These are phyloP conservation scores for Ceratobasidium sp. DNA, from an alignment of 1,284 basidiomycete species.

Conservation along the genomic window DNA sequence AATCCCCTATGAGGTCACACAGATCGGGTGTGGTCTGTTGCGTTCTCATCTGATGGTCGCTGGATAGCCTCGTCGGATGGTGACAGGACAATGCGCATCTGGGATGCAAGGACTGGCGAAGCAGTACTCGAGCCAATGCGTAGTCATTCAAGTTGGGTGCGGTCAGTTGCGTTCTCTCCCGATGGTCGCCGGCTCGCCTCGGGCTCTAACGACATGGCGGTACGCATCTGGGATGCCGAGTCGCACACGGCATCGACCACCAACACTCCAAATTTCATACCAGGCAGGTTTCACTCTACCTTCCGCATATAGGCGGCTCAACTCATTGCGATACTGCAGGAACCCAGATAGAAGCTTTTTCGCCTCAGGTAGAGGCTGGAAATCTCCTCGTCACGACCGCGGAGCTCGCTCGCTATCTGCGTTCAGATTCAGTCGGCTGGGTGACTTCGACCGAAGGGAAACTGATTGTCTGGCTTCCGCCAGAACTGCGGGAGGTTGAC, in stretches of 20 bases:
- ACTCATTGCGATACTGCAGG: too few species aligned
- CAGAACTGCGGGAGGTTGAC: not conserved
- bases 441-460: not conserved
- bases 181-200: too few species aligned
- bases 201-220: too few species aligned
- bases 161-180: not conserved
- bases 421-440: not conserved
- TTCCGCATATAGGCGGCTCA: too few species aligned
- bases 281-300: too few species aligned
- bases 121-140: too few species aligned
- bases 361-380: too few species aligned
- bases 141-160: not conserved
- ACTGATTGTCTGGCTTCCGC: not conserved
- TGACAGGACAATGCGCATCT: constrained; percentile 89
- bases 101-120: constrained; percentile 65
- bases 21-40: constrained; percentile 61
- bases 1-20: constrained; percentile 82
- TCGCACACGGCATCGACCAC: too few species aligned
- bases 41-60: constrained; percentile 88
- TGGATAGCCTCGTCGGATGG: constrained; percentile 84
- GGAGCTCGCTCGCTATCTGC: not conserved
- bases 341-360: too few species aligned
- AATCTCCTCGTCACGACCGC: not conserved
- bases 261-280: too few species aligned
- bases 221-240: too few species aligned